Base-by-base conservation (phyloP, 2,329 filamentous ascomycete species). In the Alternaria consortialis region DNA sequence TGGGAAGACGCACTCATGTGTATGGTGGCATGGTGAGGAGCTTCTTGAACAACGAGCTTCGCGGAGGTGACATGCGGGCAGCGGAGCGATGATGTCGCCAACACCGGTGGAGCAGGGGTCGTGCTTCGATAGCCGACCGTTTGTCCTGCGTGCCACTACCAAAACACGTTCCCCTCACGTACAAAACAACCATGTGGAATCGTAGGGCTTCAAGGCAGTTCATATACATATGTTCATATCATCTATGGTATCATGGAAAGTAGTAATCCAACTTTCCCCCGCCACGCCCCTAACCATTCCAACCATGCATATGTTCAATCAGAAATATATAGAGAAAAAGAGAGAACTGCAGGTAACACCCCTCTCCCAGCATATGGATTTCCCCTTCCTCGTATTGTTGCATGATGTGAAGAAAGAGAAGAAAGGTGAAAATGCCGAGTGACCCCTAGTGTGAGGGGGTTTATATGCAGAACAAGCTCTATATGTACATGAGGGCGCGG, bases 21-120 rank as follows among this genome's bases (percentile, higher is more conserved):
- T 53, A n/a, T 60, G 58, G 53, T 36, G 31, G 53, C 62, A 66
- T 69, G 51, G 63, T 47, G 64, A 62, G 64, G 63, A 63, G 51
- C 47, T 39, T 46, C 31, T 50, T 36, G 47, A 47, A 57, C 52
- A 53, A 55, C 56, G 53, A 64, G 58, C 58, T 53, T 58, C 54
- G 60, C 62, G 56, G 62, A 66, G 65, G 60, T 68, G 63, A 64
- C 65, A 60, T 57, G 53, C 58, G 34, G 50, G 50, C 50, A 50
- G 32, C 46, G 57, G 57, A 60, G 53, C 57, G 55, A 44, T 51
- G 34, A 60, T 31, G 46, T 60, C 57, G 57, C 57, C 37, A 60
- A 60, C 43, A 34, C 46, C 40, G 32, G 58, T 54, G 44, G 50
- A 61, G 53, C 61, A 63, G 61, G 61, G 61, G 44, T 57, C 40